A percentile compares a stretch with the other conserved stretches of the same genome.
phyloP scores from a whole-genome alignment of 306 rosid species.

The Vicia faba region DNA sequence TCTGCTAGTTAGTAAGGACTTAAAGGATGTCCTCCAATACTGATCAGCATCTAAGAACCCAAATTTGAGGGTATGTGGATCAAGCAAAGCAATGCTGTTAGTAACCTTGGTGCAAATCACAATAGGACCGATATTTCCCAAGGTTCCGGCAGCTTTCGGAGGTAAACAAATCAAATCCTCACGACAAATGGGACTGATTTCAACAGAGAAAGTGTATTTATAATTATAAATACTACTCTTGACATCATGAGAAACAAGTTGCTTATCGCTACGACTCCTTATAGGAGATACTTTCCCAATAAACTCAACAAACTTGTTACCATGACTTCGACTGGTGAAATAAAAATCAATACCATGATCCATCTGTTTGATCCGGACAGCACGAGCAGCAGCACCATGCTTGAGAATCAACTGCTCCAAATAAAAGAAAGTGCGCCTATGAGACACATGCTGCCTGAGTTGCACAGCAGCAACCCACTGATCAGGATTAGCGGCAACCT shows the following conservation, averaged over 20 bases:
- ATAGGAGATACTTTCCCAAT: neutral
- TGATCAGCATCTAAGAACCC: constrained; percentile 10
- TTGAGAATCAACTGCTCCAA: too few relatives aligned
- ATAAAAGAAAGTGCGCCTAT: too few relatives aligned
- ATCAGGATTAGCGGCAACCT: constrained; percentile 20
- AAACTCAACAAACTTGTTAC: constrained; percentile 8
- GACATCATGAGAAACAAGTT: constrained; percentile 12
- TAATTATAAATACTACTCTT: constrained; percentile 17
- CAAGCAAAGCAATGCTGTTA: too few relatives aligned
- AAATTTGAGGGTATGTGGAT: too few relatives aligned
- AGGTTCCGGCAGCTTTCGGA: neutral
- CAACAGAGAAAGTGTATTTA: constrained; percentile 10
- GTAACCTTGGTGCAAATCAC: too few relatives aligned
- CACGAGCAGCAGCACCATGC: too few relatives aligned
- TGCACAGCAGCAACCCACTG: constrained; percentile 29
- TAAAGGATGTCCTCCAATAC: constrained; percentile 25
- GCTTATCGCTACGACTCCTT: constrained; percentile 11
- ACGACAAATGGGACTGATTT: constrained; percentile 23
- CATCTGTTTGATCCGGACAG: too few relatives aligned
- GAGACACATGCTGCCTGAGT: neutral
- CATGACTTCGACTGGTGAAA: constrained; percentile 16
- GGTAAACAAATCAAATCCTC: constrained; percentile 24
- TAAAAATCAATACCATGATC: too few relatives aligned
- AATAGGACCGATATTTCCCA: too few relatives aligned
- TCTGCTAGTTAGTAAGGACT: constrained; percentile 26